A percentile compares a stretch with the other conserved stretches of the same genome.
These are phyloP conservation scores for Boletus tomentosulus DNA, from an alignment of 768 basidiomycete genomes.

Conservation along the genomic window DNA sequence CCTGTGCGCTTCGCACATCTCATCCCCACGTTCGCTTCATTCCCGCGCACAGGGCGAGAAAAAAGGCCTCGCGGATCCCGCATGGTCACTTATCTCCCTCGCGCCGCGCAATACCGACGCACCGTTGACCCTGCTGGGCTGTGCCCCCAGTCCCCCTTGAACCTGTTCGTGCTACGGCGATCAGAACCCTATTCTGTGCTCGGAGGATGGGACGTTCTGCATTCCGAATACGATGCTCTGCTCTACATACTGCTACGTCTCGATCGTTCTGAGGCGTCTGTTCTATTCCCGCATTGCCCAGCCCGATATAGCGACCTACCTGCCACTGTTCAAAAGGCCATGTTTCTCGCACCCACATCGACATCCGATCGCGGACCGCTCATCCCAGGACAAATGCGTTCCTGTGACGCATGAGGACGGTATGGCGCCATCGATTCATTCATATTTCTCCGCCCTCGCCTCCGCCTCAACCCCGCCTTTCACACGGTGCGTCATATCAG, in stretches of 20 bases:
- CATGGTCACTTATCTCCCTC: conserved; percentile 22
- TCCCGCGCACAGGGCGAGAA: conserved; percentile 22
- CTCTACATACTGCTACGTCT: background rate
- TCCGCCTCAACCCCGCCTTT: conserved; percentile 30
- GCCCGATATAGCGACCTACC: background rate
- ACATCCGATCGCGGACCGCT: conserved; percentile 14
- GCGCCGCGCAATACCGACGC: conserved; percentile 18
- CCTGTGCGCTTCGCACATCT: conserved; percentile 9
- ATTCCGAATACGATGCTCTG: background rate
- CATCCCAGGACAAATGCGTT: conserved; percentile 12
- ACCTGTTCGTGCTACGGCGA: conserved; percentile 12
- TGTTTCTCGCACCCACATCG: conserved; percentile 13
- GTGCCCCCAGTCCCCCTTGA: conserved; percentile 13
- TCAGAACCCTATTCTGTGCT: background rate
- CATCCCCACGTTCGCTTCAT: conserved; percentile 23
- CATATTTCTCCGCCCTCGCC: conserved; percentile 19
- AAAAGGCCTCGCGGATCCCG: conserved; percentile 27
- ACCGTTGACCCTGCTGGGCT: conserved; percentile 12
- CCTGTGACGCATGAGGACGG: conserved; percentile 28
- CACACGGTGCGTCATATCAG: background rate
- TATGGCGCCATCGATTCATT: conserved; percentile 4
- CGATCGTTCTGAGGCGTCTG: background rate
- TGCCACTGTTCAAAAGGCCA: background rate
- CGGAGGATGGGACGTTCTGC: background rate
- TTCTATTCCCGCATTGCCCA: conserved; percentile 1